Percentiles rank a stretch among this genome's conserved stretches.
These are phyloP conservation scores for Chlamydomonas asymmetrica DNA, from an alignment of 139 green algal genomes.

Conservation along the genomic window DNA sequence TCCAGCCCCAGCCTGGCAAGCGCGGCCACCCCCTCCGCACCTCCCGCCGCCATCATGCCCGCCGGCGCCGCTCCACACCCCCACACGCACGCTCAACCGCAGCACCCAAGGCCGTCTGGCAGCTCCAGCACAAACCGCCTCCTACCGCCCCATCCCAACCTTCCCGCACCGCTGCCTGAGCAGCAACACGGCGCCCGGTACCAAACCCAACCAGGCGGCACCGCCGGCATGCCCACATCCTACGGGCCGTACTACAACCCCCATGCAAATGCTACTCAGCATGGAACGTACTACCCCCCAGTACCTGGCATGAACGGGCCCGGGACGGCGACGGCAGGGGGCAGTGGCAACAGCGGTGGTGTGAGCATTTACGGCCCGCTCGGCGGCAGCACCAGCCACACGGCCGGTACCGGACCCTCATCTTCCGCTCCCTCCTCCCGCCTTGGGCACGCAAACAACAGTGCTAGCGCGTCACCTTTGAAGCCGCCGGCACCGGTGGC, in stretches of 20 bases:
- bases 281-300: neutral
- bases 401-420: neutral
- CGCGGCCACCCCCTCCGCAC: too few species aligned
- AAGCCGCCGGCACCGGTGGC: neutral
- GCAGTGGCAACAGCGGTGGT: neutral
- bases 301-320: too few species aligned
- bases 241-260: neutral
- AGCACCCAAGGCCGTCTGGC: too few species aligned
- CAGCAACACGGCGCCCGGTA: too few species aligned
- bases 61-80: too few species aligned
- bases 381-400: neutral
- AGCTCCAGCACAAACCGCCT: too few species aligned
- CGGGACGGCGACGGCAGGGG: too few species aligned
- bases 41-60: too few species aligned
- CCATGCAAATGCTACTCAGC: neutral
- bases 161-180: too few species aligned
- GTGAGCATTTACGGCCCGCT: neutral
- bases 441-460: neutral
- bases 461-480: neutral
- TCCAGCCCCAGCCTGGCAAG: too few species aligned
- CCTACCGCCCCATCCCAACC: too few species aligned
- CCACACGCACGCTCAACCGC: too few species aligned
- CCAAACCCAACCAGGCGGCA: neutral
- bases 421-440: neutral
- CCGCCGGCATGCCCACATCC: neutral